Base-by-base conservation (phyloP, 2,329 filamentous ascomycete species). In the Colletotrichum sansevieriae region DNA sequence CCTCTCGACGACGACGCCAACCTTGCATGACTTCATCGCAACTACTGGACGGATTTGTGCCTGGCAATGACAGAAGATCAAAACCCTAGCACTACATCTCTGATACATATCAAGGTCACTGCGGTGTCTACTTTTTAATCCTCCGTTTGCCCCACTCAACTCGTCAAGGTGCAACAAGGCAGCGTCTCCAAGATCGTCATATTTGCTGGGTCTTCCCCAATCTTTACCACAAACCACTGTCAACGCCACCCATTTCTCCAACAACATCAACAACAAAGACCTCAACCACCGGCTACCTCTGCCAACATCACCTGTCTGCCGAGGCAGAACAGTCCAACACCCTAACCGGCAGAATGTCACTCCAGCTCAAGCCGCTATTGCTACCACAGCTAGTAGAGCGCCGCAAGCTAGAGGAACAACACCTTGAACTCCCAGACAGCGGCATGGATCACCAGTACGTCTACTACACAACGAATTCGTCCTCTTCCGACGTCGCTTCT, bases 401-500 rank as follows among this genome's bases (percentile, higher is more conserved):
- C 71, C 80, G 79, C 73, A 83, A 80, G 72, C 76, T 79, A 64
- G 81, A 83, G 71, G 74, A 76, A 8, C 70, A 75, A n/a, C 71
- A 73, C 15, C 61, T 46, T 20, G 68, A 69, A 10, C 70, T 72
- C 64, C 75, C 76, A 46, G 73, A 74, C 76, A 71, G 71, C 70
- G 76, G 78, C 47, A 72, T 74, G 76, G 78, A 79, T 73, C 78
- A 76, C 72, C 76, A 75, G 9, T 79, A 80, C 70, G 77, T 82
- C 71, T 83, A 83, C 74, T 82, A 82, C 73, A 82, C 79, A 57
- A 79, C 83, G 63, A 85, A 86, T 75, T 88, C 86, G 4, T 89
- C 86, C 18, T 84, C 84, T 11, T 93, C 92, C 20, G 91, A 92
- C 73, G 83, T 90, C 72, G 87, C 89, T 12, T 91, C 91, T 20